Evolutionary conservation across 2,329 filamentous ascomycete genomes (phyloP), one percentile per base, ranked within the genome.

Genomic region (Camptophora hylomeconis): DNA sequence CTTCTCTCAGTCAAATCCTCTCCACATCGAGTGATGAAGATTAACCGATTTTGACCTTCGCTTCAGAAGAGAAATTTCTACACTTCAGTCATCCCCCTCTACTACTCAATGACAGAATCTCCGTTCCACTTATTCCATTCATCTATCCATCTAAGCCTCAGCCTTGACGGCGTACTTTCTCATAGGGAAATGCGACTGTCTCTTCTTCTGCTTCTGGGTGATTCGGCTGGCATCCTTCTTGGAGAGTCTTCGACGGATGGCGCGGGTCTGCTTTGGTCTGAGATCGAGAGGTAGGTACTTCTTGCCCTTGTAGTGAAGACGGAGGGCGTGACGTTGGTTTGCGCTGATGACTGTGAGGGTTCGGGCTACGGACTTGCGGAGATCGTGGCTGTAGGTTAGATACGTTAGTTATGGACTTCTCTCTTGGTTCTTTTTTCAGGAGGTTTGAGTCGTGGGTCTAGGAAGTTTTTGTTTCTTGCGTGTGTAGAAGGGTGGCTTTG

Each of bases 281-380:
- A 98, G 86, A 65, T 98, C 92, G 61, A 98, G 83, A 46, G 89
- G 89, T 45, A 84, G 68, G 75, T 94, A 94, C 75, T 94, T 95
- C 82, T 95, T 95, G 78, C 80, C 80, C 75, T 93, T 92, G 78
- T 98, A 98, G 80, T 95, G 95, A 49, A 95, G 73, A 54, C 86
- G 84, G 55, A 98, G 83, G 70, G 95, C 86, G 49, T 83, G 72
- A 63, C 92, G 80, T 73, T 98, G 89, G 76, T 92, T 95, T 67
- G 84, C 80, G 75, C 95, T 98, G 78, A 98, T 93, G 70, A 98
- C 75, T 64, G 89, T 98, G 54, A 98, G 78, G 66, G 94, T 82
- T 59, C 87, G 86, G 58, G 89, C 92, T 66, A 98, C 94, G 47
- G 86, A 93, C 76, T 98, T 98, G 73, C 89, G 86, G 62, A 98